Base-by-base conservation (phyloP, 352 stramenopile genomes). In the Pythium periplocum region DNA sequence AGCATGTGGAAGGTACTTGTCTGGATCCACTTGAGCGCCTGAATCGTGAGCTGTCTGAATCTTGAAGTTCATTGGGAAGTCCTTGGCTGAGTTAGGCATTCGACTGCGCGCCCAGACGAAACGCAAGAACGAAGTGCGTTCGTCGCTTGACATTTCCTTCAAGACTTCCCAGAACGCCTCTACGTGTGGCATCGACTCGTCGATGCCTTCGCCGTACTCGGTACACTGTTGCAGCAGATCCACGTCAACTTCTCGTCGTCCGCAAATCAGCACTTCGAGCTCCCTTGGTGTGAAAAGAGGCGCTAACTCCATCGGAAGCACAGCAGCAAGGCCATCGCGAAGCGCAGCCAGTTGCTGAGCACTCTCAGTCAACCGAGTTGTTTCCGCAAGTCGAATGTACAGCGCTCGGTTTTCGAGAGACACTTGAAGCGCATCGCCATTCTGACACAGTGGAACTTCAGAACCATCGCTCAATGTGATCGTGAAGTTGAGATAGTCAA, bases 21-120 rank as follows among this genome's bases (percentile, higher is more conserved):
- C 88, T 1, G 86, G 83, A 7, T 92, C 68, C 12, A 71, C 68
- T 37, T 78, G 73, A 33, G 81, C 71, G n/a, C 84, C 83, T 2
- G 82, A 78, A 58, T 93, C 85, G 58, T 93, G 83, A 4, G 85
- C 82, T 12, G 85, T 73, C 67, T 96, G 84, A 48, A 97, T 73
- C 64, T 97, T 97, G 59, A 97, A 97, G 64, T 92, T 95, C 89
- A 96, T 97, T 4, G 89, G 87, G 57, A 99, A 99, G 61, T 99
- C 96, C 64, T 96, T 97, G 42, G 96, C 92, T 53, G 92, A 98
- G 57, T 97, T 89, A 41, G 97, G 97, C 70, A 99, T 96, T 48
- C 96, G 90, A 53, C 93, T 98, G 42, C 96, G 86, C 5, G 96
- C 97, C 87, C 95, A 99, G 35, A 98, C 96, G 75, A 99, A 99